phyloP scores from a whole-genome alignment of 2,329 filamentous ascomycete species.

The Colletotrichum limetticola region DNA sequence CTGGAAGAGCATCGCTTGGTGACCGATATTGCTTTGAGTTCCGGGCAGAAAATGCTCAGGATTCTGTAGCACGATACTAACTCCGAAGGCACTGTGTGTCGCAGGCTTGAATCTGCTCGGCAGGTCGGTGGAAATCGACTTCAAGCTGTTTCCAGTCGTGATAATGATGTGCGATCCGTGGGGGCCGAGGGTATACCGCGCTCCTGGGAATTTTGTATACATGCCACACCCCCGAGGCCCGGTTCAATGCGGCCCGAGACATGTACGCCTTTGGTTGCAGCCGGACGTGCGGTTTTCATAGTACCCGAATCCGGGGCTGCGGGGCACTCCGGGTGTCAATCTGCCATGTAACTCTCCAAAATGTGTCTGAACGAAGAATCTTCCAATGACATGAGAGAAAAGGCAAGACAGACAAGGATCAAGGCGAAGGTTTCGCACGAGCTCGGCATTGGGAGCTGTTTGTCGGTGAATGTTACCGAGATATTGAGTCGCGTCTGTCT shows the following conservation, averaged over 20 bases:
- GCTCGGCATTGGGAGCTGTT: not conserved
- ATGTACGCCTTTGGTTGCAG: not conserved
- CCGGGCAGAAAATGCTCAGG: not conserved
- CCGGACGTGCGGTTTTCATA: not conserved
- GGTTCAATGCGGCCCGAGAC: slow-evolving; percentile 11
- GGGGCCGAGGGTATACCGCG: not conserved
- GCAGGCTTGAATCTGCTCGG: not conserved
- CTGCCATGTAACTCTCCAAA: not conserved
- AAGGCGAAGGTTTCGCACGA: not conserved
- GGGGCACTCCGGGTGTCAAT: not conserved
- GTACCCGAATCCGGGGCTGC: not conserved
- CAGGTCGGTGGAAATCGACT: not conserved
- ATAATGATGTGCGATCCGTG: not conserved
- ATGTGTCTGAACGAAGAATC: not conserved
- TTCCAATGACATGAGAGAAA: not conserved
- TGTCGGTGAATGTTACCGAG: not conserved
- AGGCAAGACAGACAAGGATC: not conserved
- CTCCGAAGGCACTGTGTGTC: not conserved
- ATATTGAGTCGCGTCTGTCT: not conserved
- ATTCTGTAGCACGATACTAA: not conserved
- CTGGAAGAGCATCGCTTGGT: not conserved
- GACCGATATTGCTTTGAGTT: not conserved
- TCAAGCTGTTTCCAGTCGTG: not conserved
- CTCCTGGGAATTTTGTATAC: not conserved
- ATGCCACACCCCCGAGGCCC: not conserved